phyloP scores from a whole-genome alignment of 164 flowering plant genomes.

The Nymphaea thermarum region DNA sequence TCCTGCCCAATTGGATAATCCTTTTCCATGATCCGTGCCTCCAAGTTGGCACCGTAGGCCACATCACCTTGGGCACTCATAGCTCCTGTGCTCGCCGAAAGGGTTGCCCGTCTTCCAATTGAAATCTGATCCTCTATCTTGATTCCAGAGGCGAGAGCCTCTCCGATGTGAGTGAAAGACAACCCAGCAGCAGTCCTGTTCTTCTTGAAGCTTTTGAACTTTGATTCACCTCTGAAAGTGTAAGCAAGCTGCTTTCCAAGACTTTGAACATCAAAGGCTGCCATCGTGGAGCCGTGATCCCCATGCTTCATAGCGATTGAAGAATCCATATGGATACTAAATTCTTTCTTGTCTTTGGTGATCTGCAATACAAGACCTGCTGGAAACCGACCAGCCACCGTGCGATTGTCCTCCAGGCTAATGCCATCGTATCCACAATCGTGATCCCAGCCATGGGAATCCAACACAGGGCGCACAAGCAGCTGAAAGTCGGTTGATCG shows the following conservation, averaged over 20 bases:
- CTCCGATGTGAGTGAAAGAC: constrained; percentile 73
- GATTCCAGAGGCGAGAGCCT: constrained; percentile 62
- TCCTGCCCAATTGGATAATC: constrained; percentile 86
- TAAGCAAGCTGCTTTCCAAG: constrained; percentile 80
- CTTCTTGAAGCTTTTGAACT: constrained; percentile 56
- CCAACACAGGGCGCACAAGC: constrained; percentile 77
- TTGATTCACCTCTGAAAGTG: constrained; percentile 69
- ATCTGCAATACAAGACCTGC: constrained; percentile 54
- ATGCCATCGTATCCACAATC: constrained; percentile 96
- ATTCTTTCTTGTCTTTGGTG: constrained; percentile 89
- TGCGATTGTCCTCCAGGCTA: constrained; percentile 61
- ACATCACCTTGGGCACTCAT: constrained; percentile 62
- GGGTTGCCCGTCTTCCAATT: constrained; percentile 49
- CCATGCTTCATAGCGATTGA: constrained; percentile 71
- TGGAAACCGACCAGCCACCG: constrained; percentile 48
- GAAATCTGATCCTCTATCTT: constrained; percentile 79
- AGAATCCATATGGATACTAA: constrained; percentile 83
- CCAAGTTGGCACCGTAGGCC: constrained; percentile 85
- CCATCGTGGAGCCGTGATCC: constrained; percentile 60
- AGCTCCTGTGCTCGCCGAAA: constrained; percentile 71
- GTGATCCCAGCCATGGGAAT: constrained; percentile 94
- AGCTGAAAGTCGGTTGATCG: constrained; percentile 79
- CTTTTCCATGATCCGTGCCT: constrained; percentile 55
- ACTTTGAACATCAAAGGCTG: constrained; percentile 80
- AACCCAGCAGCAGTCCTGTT: constrained; percentile 74